A percentile compares a stretch with the other conserved stretches of the same genome.
Conservation (phyloP, 2,329 filamentous ascomycete species). For the Aspergillus floridensis region DNA sequence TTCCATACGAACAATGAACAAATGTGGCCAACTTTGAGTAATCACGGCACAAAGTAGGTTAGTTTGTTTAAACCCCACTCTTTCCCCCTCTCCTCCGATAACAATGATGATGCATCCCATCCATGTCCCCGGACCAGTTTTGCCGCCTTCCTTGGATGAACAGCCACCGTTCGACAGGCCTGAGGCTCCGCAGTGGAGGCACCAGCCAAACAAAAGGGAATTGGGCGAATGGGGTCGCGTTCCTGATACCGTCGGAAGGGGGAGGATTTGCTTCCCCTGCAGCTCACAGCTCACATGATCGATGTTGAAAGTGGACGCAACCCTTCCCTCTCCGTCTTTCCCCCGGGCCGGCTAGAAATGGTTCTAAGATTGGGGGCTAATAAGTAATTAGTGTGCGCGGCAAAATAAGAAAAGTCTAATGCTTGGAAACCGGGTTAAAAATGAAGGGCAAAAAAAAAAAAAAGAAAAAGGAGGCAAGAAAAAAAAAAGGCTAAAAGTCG, state of each 20-base stretch:
- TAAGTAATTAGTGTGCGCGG: slow-evolving; percentile 2
- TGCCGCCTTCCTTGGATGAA: background rate
- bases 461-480: background rate
- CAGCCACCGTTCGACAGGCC: slow-evolving; percentile 5
- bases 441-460: background rate
- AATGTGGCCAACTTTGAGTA: too few species aligned
- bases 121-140: background rate
- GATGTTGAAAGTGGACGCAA: slow-evolving; percentile 1
- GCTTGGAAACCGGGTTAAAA: background rate
- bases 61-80: background rate
- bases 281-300: slow-evolving; percentile 22
- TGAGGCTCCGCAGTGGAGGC: slow-evolving; percentile 11
- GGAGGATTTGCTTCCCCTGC: slow-evolving; percentile 16
- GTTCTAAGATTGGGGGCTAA: slow-evolving; percentile 3
- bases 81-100: background rate
- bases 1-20: too few species aligned
- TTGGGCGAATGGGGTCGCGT: slow-evolving; percentile 6
- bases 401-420: slow-evolving; percentile 5
- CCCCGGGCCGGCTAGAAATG: slow-evolving; percentile 3
- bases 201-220: background rate
- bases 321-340: too few species aligned
- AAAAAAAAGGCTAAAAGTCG: background rate
- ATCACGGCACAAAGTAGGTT: too few species aligned
- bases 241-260: slow-evolving; percentile 11
- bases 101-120: background rate